Evolutionary conservation across 2,329 filamentous ascomycete species (phyloP), one percentile per base, ranked within the genome.

Genomic region (Alternaria triticina): DNA sequence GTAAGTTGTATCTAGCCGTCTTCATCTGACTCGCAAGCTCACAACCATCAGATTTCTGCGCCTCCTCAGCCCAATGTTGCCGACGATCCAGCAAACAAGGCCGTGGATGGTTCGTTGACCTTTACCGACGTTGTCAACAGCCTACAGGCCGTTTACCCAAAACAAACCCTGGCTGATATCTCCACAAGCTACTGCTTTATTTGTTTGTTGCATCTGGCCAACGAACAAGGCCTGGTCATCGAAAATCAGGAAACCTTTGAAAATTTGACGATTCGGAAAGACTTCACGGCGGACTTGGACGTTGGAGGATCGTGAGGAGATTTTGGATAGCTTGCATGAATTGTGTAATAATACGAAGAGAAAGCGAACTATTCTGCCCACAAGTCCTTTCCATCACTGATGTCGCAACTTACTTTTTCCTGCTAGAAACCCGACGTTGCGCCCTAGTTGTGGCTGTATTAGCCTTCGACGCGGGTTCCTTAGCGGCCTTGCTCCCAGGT

Each of bases 101-200:
- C 85, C 36, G 85, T 87, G 13, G 76, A 83, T 57, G 82, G 82
- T 66, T 79, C 85, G 4, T 86, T 97, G 69, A 94, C 91, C 73
- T 99, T 99, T 81, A 98, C 94, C 0, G 85, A 91, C 20, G 90
- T 99, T 63, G 96, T 99, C 89, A 96, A 97, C 77, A 90, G 90
- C 65, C 83, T 99, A 50, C 92, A 96, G 77, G 82, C 86, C 5
- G 93, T 97, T 8, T 99, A 99, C 75, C 90, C 94, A 11, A 91
- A 92, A 79, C 86, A 92, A 70, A 88, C 89, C 64, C 92, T 99
- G 89, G 89, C 91, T 64, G 96, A 99, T 80, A 98, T 99, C 74
- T 97, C 94, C 36, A 99, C 96, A 0, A 96, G 86, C 15, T 91
- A 87, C 70, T 97, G 96, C 79, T 99, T 98, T 82, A 99, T 99